These are phyloP conservation scores for Penicillium sp. DNA, from an alignment of 2,329 filamentous ascomycete genomes.

Conservation along the genomic window DNA sequence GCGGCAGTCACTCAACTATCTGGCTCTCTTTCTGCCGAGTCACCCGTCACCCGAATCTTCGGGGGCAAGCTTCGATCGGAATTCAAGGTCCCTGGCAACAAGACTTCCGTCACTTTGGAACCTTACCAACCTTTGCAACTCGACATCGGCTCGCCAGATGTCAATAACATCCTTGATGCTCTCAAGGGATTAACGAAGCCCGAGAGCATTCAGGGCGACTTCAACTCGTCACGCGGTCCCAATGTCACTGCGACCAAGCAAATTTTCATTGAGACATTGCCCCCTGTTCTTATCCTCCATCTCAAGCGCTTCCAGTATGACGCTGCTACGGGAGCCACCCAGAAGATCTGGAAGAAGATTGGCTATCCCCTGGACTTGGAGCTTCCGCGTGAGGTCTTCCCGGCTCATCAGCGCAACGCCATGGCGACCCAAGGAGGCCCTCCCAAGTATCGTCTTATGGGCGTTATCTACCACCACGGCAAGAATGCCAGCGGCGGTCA, in stretches of 20 bases:
- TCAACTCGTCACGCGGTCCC: constrained; percentile 71
- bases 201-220: constrained; percentile 81
- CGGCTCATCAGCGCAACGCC: constrained; percentile 66
- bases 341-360: constrained; percentile 98
- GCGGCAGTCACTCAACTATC: constrained; percentile 81
- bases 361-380: constrained; percentile 93
- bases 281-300: constrained; percentile 88
- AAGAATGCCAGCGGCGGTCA: constrained; percentile 95
- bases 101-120: constrained; percentile 86
- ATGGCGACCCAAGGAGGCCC: constrained; percentile 63
- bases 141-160: constrained; percentile 81
- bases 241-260: constrained; percentile 83
- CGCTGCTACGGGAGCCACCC: constrained; percentile 71
- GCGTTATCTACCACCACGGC: constrained; percentile 94
- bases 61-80: constrained; percentile 88
- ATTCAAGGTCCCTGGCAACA: constrained; percentile 77
- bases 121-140: constrained; percentile 92
- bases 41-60: constrained; percentile 91
- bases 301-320: constrained; percentile 98
- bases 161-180: constrained; percentile 89
- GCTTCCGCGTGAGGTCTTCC: constrained; percentile 84
- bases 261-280: constrained; percentile 86
- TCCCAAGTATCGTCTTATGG: constrained; percentile 80
- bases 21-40: constrained; percentile 66
- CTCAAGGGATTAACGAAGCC: constrained; percentile 77